Evolutionary conservation across 179 eudicot genomes (phyloP), one percentile per base, ranked within the genome.

Genomic region (Sideroxylon spinosum): DNA sequence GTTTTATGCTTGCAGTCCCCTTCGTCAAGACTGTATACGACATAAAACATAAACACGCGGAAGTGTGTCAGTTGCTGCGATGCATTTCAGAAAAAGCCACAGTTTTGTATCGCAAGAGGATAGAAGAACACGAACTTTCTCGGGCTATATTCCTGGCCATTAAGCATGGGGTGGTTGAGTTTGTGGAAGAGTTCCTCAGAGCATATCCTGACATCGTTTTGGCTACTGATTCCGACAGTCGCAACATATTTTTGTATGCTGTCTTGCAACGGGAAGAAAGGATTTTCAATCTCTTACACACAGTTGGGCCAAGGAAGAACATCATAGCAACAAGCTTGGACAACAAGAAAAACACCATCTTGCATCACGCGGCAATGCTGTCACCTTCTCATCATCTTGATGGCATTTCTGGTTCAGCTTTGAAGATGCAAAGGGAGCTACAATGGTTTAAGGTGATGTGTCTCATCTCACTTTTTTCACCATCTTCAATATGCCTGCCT

Each of bases 401-500:
- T 56, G 49, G 26, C 50, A 73, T 73, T 56, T 56, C 76, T 5
- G 76, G 76, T 73, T 50, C 64, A 2, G 76, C 76, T 73, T 56
- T 73, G 26, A 59, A 73, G 53, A 71, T 71, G 75, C 75, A 71
- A 25, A 71, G 75, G 46, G 75, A 71, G 23, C 46, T 71, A 28
- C 75, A 73, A 29, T 73, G 76, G 76, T 73, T 56, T 29, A 2
- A 56, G 76, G 76, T 71, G 56, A 20, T 71, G 61, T 17, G 16
- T 22, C 14, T 13, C 4, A n/a, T 44, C 20, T 22, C 14, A 50
- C 29, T 20, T 0, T 16, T 46, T 9, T 29, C 6, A 46, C 19
- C 10, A 29, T 32, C 53, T 68, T 17, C 50, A 17, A 23, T 68
- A 9, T 37, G 25, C 20, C 20, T 50, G 19, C 20, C 6, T 37